phyloP scores from a whole-genome alignment of 202 grass and related monocot genomes.

The Saccharum hybrid region DNA sequence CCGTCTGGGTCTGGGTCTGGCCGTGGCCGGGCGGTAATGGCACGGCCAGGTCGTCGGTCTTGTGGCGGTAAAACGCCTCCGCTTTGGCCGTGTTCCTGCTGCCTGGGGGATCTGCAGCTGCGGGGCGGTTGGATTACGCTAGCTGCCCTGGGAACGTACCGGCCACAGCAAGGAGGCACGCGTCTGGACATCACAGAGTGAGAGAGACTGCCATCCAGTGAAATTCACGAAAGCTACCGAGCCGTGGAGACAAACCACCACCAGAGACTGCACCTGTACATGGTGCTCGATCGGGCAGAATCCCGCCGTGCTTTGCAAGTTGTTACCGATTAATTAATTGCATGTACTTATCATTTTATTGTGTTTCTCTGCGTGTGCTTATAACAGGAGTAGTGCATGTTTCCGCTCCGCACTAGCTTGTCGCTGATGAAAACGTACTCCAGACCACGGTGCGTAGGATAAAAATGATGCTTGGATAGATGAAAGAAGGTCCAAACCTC shows the following conservation, averaged over 20 bases:
- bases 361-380: background rate
- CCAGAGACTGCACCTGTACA: background rate
- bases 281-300: background rate
- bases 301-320: background rate
- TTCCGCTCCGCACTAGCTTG: too few relatives aligned
- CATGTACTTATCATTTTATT: background rate
- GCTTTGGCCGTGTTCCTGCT: background rate
- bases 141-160: background rate
- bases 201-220: too few relatives aligned
- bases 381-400: too few relatives aligned
- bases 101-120: background rate
- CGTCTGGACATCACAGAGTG: background rate
- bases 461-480: too few relatives aligned
- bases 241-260: too few relatives aligned
- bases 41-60: slow-evolving; percentile 12
- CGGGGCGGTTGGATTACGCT: background rate
- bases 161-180: background rate
- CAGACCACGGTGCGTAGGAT: too few relatives aligned
- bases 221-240: background rate
- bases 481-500: too few relatives aligned
- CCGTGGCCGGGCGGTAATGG: background rate
- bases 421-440: too few relatives aligned
- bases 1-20: background rate
- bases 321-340: background rate
- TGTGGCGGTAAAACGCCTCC: slow-evolving; percentile 3